Evolutionary conservation across 73 alveolate genomes (phyloP).

Genomic region (Effrenium voratum): DNA sequence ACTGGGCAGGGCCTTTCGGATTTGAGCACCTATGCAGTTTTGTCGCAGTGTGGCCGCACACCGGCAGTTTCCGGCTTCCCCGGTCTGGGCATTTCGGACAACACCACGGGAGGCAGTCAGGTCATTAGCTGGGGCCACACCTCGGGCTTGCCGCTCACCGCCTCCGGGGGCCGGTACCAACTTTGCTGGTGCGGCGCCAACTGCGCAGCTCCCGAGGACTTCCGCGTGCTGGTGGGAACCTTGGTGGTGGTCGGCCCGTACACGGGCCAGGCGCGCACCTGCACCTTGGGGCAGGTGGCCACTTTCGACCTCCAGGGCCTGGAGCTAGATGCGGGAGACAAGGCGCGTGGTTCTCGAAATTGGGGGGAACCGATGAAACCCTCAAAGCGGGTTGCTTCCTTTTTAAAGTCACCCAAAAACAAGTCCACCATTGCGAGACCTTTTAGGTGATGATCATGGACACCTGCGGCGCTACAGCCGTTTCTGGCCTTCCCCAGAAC

Average conservation of each 20-base stretch:
- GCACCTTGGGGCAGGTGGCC: conserved; percentile 68
- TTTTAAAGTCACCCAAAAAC: too few relatives aligned
- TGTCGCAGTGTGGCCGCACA: conserved; percentile 46
- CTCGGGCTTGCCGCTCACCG: not conserved
- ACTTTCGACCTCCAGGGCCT: conserved; percentile 33
- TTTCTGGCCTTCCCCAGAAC: not conserved
- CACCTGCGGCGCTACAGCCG: too few relatives aligned
- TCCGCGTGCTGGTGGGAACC: conserved; percentile 54
- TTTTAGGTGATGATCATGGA: too few relatives aligned
- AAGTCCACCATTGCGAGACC: too few relatives aligned
- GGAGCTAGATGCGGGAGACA: conserved; percentile 33
- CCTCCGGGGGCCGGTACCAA: conserved; percentile 39
- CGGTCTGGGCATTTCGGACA: conserved; percentile 7
- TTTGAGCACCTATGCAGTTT: conserved; percentile 9
- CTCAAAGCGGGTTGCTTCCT: not conserved
- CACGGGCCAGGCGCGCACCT: conserved; percentile 26
- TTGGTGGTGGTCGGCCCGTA: conserved; percentile 70
- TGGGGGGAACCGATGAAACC: not conserved
- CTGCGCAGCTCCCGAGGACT: conserved; percentile 28
- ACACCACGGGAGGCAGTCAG: not conserved
- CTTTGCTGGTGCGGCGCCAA: conserved; percentile 40
- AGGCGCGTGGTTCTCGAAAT: conserved; percentile 4
- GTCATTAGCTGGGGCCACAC: not conserved
- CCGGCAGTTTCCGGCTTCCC: conserved; percentile 17
- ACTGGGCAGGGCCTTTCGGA: conserved; percentile 11